A percentile compares a stretch with the other conserved stretches of the same genome.
These are phyloP conservation scores for Nemania sp. DNA, from an alignment of 2,329 filamentous ascomycete species.

Conservation along the genomic window DNA sequence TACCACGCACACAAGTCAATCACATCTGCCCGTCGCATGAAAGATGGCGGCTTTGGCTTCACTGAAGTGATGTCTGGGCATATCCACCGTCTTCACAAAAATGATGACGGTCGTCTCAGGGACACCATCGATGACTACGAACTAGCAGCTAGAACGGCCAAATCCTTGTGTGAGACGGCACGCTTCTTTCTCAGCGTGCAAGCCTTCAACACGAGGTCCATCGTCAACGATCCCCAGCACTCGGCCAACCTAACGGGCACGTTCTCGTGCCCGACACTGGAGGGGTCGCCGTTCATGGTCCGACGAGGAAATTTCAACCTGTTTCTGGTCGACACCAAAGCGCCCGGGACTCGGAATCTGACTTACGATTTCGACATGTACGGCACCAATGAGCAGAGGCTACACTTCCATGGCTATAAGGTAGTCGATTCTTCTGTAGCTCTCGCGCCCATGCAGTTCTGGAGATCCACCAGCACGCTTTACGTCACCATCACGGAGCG, in stretches of 20 bases:
- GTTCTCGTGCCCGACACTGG: constrained; percentile 59
- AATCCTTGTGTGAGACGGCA: constrained; percentile 58
- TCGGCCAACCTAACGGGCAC: constrained; percentile 61
- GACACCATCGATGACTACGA: constrained; percentile 58
- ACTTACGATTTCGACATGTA: constrained; percentile 66
- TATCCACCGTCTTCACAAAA: constrained; percentile 48
- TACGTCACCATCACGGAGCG: constrained; percentile 62
- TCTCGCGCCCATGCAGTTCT: constrained; percentile 60
- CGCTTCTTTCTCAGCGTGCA: constrained; percentile 64
- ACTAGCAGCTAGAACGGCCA: constrained; percentile 56
- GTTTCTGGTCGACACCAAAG: constrained; percentile 57
- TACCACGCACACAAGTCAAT: constrained; percentile 46
- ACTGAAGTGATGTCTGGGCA: constrained; percentile 68
- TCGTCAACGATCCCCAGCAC: constrained; percentile 54
- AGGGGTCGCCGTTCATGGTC: constrained; percentile 64
- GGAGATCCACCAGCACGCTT: constrained; percentile 65
- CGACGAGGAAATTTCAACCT: constrained; percentile 61
- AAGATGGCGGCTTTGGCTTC: constrained; percentile 60
- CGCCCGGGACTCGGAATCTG: constrained; percentile 62
- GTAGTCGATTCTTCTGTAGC: constrained; percentile 64
- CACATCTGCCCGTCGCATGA: constrained; percentile 47
- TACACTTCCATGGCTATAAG: constrained; percentile 67
- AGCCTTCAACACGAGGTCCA: constrained; percentile 55
- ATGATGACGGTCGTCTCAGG: constrained; percentile 43
- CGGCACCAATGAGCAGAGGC: constrained; percentile 54